These are phyloP conservation scores for Gigaspora rosea DNA, from an alignment of 192 early-diverging fungal species.

Conservation along the genomic window DNA sequence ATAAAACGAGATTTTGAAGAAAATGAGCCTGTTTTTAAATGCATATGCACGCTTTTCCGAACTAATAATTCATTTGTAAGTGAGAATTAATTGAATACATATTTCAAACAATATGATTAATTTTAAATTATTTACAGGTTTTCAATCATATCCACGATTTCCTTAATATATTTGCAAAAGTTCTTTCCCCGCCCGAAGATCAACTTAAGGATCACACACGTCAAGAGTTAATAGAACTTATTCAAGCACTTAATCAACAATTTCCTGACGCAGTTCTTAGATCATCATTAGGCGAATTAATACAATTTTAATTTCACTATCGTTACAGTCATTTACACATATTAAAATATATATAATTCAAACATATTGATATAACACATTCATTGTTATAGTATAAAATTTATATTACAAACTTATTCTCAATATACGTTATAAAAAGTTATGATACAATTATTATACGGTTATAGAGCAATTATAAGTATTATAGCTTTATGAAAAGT, in stretches of 20 bases:
- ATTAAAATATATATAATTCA: no score
- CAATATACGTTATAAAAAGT: no score
- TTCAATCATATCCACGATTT: slow-evolving; percentile 53
- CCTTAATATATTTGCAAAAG: slow-evolving; percentile 58
- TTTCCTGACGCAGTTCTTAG: slow-evolving; percentile 37
- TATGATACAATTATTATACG: no score
- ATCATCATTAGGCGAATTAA: neutral
- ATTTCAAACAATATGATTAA: neutral
- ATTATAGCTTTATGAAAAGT: no score
- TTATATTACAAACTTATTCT: no score
- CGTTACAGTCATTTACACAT: no score
- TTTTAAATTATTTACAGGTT: slow-evolving; percentile 35
- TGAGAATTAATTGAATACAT: neutral
- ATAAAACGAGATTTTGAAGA: slow-evolving; percentile 76
- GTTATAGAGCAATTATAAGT: no score
- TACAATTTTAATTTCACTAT: slow-evolving; percentile 1
- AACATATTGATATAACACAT: no score
- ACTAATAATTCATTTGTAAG: slow-evolving; percentile 51
- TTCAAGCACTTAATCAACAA: slow-evolving; percentile 56
- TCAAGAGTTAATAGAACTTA: slow-evolving; percentile 58
- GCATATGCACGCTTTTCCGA: slow-evolving; percentile 66
- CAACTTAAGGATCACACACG: slow-evolving; percentile 60
- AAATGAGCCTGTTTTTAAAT: slow-evolving; percentile 74
- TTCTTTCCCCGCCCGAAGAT: slow-evolving; percentile 52
- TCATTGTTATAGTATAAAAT: no score